A percentile compares a stretch with the other conserved stretches of the same genome.
phyloP scores from a whole-genome alignment of 495 filamentous ascomycete genomes.

The Sordaria brevicollis region DNA sequence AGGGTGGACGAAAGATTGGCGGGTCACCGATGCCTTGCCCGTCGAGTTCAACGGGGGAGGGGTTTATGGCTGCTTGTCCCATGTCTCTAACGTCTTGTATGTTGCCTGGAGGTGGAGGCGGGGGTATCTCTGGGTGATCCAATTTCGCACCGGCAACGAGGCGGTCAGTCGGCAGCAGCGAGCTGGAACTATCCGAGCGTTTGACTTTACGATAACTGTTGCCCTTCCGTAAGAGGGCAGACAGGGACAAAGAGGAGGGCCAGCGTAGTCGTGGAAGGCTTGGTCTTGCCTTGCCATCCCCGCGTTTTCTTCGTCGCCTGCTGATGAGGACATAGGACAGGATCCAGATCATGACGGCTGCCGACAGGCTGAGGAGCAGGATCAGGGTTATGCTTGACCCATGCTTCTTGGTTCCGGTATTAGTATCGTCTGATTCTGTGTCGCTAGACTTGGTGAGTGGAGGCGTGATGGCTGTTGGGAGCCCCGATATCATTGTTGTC shows the following conservation, averaged over 20 bases:
- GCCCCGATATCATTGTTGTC: background rate
- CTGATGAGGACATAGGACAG: conserved; percentile 11
- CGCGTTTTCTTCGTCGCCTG: conserved; percentile 10
- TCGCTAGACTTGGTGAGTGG: background rate
- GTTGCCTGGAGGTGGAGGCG: background rate
- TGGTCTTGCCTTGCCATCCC: background rate
- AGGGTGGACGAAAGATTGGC: conserved; percentile 2
- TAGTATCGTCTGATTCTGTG: background rate
- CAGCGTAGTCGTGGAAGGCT: background rate
- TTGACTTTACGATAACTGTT: background rate
- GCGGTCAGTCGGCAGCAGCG: background rate
- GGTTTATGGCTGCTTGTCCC: background rate
- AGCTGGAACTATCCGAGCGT: background rate
- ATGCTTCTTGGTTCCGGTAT: conserved; percentile 2
- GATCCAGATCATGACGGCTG: conserved; percentile 16
- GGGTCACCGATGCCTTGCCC: conserved; percentile 7
- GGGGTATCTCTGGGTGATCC: background rate
- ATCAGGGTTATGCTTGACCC: conserved; percentile 21
- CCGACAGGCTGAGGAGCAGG: conserved; percentile 20
- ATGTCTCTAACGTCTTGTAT: background rate
- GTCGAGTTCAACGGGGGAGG: conserved; percentile 21
- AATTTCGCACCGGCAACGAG: background rate
- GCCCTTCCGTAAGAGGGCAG: background rate
- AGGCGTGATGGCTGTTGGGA: background rate
- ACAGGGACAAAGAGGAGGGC: background rate